These are phyloP conservation scores for Penicillium sp. DNA, from an alignment of 2,329 filamentous ascomycete species.

Conservation along the genomic window DNA sequence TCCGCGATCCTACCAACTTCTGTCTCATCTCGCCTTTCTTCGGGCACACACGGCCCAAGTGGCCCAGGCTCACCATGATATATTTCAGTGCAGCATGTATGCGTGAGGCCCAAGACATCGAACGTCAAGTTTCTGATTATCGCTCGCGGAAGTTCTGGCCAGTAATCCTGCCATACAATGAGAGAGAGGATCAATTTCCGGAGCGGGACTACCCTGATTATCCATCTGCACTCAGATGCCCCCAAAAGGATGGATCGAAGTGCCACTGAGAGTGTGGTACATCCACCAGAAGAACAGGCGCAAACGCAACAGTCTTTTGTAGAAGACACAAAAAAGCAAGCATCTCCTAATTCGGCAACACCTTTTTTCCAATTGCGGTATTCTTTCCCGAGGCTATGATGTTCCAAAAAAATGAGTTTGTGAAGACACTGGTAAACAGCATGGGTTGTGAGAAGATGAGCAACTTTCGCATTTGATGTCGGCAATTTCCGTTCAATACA, in stretches of 20 bases:
- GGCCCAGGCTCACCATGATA: rapidly evolving
- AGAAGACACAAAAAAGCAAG: background rate
- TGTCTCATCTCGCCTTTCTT: background rate
- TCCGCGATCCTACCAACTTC: conserved; percentile 1
- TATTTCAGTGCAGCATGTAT: conserved; percentile 1
- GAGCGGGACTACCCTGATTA: background rate
- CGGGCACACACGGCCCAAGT: too few species aligned
- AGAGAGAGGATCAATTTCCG: background rate
- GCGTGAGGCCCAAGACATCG: conserved; percentile 11
- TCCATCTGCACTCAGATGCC: too few species aligned
- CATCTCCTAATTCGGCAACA: background rate
- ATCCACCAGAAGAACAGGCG: conserved; percentile 9
- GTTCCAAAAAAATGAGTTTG: rapidly evolving
- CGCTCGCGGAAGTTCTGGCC: background rate
- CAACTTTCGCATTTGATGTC: background rate
- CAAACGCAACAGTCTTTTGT: conserved; percentile 13
- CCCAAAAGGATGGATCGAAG: background rate
- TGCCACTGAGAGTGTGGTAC: conserved; percentile 7
- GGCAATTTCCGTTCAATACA: background rate
- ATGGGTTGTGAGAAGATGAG: background rate
- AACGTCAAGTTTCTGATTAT: conserved; percentile 14
- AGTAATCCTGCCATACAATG: background rate
- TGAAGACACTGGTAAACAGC: too few species aligned
- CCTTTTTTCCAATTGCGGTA: background rate
- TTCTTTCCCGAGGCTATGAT: background rate